Base-by-base conservation (phyloP, 208 protist genomes). In the Crithidia bombi region DNA sequence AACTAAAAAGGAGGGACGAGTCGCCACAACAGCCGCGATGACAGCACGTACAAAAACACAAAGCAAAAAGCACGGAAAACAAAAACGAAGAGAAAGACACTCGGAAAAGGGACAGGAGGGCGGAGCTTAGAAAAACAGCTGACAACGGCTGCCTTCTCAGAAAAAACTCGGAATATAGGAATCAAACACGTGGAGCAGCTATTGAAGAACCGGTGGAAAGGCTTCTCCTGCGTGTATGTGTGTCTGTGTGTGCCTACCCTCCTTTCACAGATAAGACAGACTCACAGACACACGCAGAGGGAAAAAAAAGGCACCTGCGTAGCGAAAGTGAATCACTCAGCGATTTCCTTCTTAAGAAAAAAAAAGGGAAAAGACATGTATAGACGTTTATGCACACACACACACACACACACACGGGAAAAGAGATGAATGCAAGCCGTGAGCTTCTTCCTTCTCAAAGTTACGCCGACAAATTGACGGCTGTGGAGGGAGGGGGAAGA, bases 1-100 rank as follows among this genome's bases (percentile, higher is more conserved):
- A 52, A 71, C 17, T 52, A 63, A 71, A 52, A 52, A 21, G 44
- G 9, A 5, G 65, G n/a, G 52, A 43, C 23, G 38, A 61, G 38
- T 15, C 5, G n/a, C n/a, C n/a, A n/a, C n/a, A n/a, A n/a, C n/a
- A n/a, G n/a, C n/a, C n/a, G n/a, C n/a, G n/a, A n/a, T n/a, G n/a
- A n/a, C n/a, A n/a, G n/a, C n/a, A n/a, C n/a, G n/a, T n/a, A 56
- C 41, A 19, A 61, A 41, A 5, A 3, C 36, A 61, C 36, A 61
- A 61, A 23, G 43, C 4, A 61, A 61, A 61, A 36, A 36, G n/a
- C 36, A 23, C 21, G n/a, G n/a, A 61, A 43, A n/a, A 58, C 21
- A n/a, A 15, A 30, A 23, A 33, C 14, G 7, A 58, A 52, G 46
- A 14, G 25, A 28, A 35, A 52, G 28, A 49, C 30, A 66, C 9